Evolutionary conservation across 306 rosid species (phyloP).

Genomic region (Sindora glabra): DNA sequence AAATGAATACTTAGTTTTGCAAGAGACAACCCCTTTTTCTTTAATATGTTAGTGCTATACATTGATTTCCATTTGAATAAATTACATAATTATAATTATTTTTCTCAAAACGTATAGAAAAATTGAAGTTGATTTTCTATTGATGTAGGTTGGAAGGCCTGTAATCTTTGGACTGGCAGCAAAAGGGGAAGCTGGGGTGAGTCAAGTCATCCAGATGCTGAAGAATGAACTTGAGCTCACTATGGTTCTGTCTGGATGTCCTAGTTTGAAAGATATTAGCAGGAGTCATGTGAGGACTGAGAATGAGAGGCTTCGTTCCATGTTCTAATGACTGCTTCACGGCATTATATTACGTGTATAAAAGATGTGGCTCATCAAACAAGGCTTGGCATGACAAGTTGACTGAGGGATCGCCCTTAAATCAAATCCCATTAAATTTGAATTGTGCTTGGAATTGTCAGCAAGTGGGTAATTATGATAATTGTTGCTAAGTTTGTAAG

Average conservation of each 20-base stretch:
- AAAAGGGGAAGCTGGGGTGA: constrained; percentile 48
- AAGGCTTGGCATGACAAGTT: no score
- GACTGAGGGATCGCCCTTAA: no score
- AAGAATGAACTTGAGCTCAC: constrained; percentile 51
- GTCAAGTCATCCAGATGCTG: constrained; percentile 39
- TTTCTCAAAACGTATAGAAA: no score
- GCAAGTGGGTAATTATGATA: no score
- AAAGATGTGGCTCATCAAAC: no score
- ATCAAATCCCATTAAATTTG: no score
- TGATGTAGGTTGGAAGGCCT: constrained; percentile 51
- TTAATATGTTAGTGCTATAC: no score
- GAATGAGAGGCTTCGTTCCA: constrained; percentile 18
- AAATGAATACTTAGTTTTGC: no score
- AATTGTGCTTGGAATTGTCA: no score
- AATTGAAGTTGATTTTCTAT: no score
- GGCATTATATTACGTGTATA: not conserved
- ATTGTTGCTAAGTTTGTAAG: no score
- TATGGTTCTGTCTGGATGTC: constrained; percentile 51
- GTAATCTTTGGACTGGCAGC: constrained; percentile 41
- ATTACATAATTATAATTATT: not conserved
- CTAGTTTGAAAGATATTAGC: constrained; percentile 30
- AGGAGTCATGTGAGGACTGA: constrained; percentile 43
- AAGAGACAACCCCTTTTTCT: not conserved
- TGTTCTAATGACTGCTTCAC: constrained; percentile 27
- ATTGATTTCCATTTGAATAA: not conserved